Base-by-base conservation (phyloP, 2,329 filamentous ascomycete species). In the Lecanicillium sp. region DNA sequence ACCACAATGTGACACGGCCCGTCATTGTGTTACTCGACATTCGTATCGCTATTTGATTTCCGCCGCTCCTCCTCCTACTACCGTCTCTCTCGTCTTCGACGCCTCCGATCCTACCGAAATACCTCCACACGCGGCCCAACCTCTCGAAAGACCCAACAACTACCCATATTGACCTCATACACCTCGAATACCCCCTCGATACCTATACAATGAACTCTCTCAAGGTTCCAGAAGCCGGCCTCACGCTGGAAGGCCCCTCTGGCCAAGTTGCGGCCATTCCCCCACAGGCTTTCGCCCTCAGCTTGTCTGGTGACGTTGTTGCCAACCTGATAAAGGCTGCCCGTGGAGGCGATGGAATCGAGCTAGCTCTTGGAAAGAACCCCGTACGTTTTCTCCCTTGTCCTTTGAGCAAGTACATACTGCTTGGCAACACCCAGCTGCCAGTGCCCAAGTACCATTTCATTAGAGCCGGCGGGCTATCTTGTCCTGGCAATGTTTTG, bases 241-340 rank as follows among this genome's bases (percentile, higher is more conserved):
- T 81, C 56, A 59, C 68, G 55, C 64, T 81, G 57, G 72, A 73
- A 53, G 67, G 68, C 59, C 64, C 69, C 45, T 60, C 68, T 47
- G 50, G 51, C 31, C 64, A 66, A 37, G 55, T 60, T 40, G 61
- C 64, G 37, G 57, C 61, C 41, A 59, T 73, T 28, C 72, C 71
- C 8, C 61, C 65, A 20, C 74, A 79, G 51, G 73, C 72, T 22
- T 75, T 81, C 52, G 68, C 73, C 46, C 60, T 82, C 40, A 69
- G 64, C n/a, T 59, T 82, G 45, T 69, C 64, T 49, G 70, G 79
- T 53, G 64, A 63, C 53, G 64, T 77, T 37, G 72, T 82, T 49
- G 73, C 79, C 54, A 68, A 75, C 45, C 74, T 82, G 70, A 79
- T 82, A 48, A 67, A 66, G 55, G 75, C 71, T 50, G 68, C 74